Conservation (phyloP, 129 eudicot genomes). For the Mikania micrantha region DNA sequence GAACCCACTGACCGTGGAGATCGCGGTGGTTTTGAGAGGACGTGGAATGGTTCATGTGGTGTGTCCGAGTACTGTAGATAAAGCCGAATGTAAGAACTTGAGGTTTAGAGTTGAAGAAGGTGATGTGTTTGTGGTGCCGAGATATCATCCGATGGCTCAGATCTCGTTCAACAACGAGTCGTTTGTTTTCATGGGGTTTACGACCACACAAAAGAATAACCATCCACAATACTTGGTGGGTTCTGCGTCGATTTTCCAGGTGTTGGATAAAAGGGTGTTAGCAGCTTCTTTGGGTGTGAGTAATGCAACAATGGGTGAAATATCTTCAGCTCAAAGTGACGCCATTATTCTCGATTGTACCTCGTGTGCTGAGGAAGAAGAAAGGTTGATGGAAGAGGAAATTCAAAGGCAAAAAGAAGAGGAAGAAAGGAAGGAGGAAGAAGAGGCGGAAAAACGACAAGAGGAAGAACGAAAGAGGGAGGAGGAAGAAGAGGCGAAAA, state of each 20-base stretch:
- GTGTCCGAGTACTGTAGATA: constrained; percentile 34
- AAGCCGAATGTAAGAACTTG: constrained; percentile 29
- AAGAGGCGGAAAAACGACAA: neutral
- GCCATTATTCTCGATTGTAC: constrained; percentile 47
- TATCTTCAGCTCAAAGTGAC: constrained; percentile 32
- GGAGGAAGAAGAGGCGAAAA: no score
- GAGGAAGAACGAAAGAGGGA: constrained; percentile 7
- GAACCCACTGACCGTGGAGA: constrained; percentile 59
- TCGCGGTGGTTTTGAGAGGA: constrained; percentile 50
- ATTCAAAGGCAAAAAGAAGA: no score
- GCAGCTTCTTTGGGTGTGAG: constrained; percentile 39
- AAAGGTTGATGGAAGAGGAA: no score
- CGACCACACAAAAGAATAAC: constrained; percentile 28
- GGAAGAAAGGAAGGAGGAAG: neutral
- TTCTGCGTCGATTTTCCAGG: constrained; percentile 38
- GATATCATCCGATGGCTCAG: constrained; percentile 61
- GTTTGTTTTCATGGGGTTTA: constrained; percentile 67
- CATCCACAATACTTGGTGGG: constrained; percentile 67
- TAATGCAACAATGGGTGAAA: constrained; percentile 33
- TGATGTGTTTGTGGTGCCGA: constrained; percentile 69
- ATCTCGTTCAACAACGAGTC: constrained; percentile 58
- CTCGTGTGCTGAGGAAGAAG: constrained; percentile 59
- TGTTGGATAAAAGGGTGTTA: constrained; percentile 39
- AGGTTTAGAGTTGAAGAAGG: constrained; percentile 66
- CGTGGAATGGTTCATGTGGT: constrained; percentile 59